A percentile compares a stretch with the other conserved stretches of the same genome.
Evolutionary conservation across 106 monocot genomes (phyloP).

Genomic region (Ottelia alismoides): DNA sequence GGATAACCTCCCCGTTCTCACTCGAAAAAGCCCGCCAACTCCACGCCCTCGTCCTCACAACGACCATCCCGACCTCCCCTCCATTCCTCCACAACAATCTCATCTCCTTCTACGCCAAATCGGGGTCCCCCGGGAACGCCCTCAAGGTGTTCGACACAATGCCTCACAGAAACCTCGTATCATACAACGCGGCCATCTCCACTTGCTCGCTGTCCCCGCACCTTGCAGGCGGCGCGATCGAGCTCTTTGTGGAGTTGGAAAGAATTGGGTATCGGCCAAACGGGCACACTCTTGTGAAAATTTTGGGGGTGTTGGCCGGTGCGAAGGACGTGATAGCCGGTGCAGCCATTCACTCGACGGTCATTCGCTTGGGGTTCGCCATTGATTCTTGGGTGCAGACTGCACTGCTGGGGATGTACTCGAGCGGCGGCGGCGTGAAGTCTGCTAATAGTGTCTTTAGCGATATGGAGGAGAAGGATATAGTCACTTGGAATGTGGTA

Average conservation of each 20-base stretch:
- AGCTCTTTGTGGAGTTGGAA: constrained; percentile 24
- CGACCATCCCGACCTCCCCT: constrained; percentile 14
- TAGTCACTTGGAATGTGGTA: constrained; percentile 60
- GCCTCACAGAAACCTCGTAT: constrained; percentile 39
- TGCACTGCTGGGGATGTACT: constrained; percentile 57
- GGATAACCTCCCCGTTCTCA: constrained; percentile 6
- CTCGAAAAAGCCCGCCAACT: constrained; percentile 49
- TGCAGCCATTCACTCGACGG: constrained; percentile 28
- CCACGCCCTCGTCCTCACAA: constrained; percentile 49
- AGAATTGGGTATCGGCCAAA: constrained; percentile 27
- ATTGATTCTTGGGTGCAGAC: constrained; percentile 40
- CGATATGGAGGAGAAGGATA: constrained; percentile 47
- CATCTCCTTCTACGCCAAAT: constrained; percentile 40
- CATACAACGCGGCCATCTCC: constrained; percentile 68
- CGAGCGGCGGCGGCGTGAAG: constrained; percentile 15
- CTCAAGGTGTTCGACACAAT: constrained; percentile 56
- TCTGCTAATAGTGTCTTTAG: constrained; percentile 31
- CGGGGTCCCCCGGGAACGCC: constrained; percentile 28
- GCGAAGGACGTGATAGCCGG: constrained; percentile 16
- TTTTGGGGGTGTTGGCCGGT: constrained; percentile 27
- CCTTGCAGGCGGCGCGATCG: constrained; percentile 13
- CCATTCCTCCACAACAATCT: constrained; percentile 71
- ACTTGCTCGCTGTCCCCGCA: constrained; percentile 23
- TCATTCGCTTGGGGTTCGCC: constrained; percentile 25
- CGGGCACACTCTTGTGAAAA: constrained; percentile 36